These are phyloP conservation scores for Metschnikowia amazonensis DNA, from an alignment of 805 yeast genomes.

Conservation along the genomic window DNA sequence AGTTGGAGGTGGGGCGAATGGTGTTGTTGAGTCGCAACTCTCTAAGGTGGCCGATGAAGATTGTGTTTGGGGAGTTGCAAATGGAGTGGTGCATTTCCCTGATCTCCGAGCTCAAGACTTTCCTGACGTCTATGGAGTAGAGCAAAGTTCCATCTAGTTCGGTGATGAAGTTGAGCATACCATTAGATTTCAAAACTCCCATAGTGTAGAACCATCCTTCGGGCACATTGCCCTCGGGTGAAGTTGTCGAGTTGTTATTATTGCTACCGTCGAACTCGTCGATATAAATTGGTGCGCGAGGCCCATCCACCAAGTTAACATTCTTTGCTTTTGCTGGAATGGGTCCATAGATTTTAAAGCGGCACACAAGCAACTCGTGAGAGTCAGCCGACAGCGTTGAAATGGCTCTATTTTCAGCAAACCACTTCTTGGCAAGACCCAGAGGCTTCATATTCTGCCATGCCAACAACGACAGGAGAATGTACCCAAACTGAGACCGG, in stretches of 20 bases:
- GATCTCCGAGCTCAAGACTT: constrained; percentile 56
- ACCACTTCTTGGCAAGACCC: constrained; percentile 56
- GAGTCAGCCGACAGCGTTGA: constrained; percentile 20
- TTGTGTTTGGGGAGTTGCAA: constrained; percentile 53
- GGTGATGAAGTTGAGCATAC: constrained; percentile 53
- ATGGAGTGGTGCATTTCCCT: constrained; percentile 61
- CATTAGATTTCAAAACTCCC: constrained; percentile 66
- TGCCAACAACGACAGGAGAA: constrained; percentile 45
- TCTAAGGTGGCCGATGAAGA: constrained; percentile 55
- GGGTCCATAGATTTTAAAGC: constrained; percentile 66
- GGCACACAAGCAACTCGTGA: constrained; percentile 52
- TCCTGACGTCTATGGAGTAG: constrained; percentile 54
- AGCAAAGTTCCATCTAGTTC: constrained; percentile 63
- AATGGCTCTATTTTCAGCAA: constrained; percentile 34
- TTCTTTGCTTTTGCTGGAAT: constrained; percentile 40
- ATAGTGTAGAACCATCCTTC: constrained; percentile 73
- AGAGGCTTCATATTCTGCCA: constrained; percentile 55
- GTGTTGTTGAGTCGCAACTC: constrained; percentile 47
- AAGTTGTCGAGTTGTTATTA: background rate
- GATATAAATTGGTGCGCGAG: constrained; percentile 33
- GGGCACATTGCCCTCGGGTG: constrained; percentile 15
- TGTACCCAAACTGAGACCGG: constrained; percentile 37
- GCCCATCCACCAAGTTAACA: constrained; percentile 35
- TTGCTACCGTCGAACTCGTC: constrained; percentile 9
- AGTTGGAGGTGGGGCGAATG: constrained; percentile 29